These are phyloP conservation scores for Alternaria atra DNA, from an alignment of 2,329 filamentous ascomycete genomes.

Conservation along the genomic window DNA sequence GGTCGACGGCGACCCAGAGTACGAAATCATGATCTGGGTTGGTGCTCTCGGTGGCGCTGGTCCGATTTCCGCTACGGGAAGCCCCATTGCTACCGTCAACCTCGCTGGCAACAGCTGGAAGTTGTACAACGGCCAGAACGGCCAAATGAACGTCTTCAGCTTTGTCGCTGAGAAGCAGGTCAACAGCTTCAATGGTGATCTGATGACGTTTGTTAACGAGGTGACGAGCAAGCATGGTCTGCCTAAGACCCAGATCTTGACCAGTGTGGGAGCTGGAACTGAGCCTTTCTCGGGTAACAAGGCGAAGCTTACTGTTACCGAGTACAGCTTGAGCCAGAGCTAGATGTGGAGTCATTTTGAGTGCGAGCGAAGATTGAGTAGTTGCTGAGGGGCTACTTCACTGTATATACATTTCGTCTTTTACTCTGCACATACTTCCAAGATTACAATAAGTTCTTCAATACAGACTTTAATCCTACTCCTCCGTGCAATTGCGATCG, in stretches of 20 bases:
- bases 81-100: constrained; percentile 62
- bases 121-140: constrained; percentile 69
- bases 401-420: constrained; percentile 7
- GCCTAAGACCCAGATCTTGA: constrained; percentile 61
- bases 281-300: constrained; percentile 64
- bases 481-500: neutral
- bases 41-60: constrained; percentile 65
- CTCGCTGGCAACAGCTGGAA: constrained; percentile 66
- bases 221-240: constrained; percentile 61
- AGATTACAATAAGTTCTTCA: neutral
- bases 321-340: constrained; percentile 48
- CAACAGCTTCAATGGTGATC: constrained; percentile 65
- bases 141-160: constrained; percentile 67
- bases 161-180: constrained; percentile 62
- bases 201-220: constrained; percentile 67
- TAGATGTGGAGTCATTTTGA: constrained; percentile 10
- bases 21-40: constrained; percentile 74
- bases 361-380: neutral
- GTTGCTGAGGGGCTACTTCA: neutral
- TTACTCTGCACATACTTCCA: neutral
- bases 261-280: constrained; percentile 64
- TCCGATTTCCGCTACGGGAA: constrained; percentile 66
- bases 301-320: constrained; percentile 55
- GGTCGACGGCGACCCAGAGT: constrained; percentile 59
- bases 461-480: neutral